Evolutionary conservation across 345 rosid species (phyloP).

Genomic region (Brassica rapa): DNA sequence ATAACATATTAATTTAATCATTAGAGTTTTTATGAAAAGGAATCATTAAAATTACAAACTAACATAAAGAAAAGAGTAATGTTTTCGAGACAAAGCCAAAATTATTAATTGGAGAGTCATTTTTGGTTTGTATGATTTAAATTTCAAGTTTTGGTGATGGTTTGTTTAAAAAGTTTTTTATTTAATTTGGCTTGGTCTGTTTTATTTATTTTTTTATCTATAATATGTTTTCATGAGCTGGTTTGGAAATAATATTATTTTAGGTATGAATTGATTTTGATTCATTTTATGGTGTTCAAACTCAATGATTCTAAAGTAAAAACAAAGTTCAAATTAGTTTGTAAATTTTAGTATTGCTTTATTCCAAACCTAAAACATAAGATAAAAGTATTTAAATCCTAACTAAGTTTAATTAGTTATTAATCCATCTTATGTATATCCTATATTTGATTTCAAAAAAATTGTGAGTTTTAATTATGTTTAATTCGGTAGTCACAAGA

Average conservation of each 20-base stretch:
- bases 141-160: too few species aligned
- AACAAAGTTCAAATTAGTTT: background rate
- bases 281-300: too few species aligned
- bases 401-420: background rate
- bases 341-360: background rate
- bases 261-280: too few species aligned
- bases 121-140: too few species aligned
- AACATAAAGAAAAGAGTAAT: background rate
- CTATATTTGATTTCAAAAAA: background rate
- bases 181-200: too few species aligned
- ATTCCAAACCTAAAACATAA: background rate
- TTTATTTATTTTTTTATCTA: too few species aligned
- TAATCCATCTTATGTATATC: background rate
- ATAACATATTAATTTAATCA: background rate
- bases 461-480: background rate
- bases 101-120: too few species aligned
- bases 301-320: background rate
- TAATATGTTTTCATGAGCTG: too few species aligned
- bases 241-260: too few species aligned
- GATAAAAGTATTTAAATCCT: background rate
- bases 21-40: background rate
- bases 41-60: background rate
- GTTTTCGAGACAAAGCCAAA: background rate
- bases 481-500: background rate
- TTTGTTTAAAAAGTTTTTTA: too few species aligned